Base-by-base conservation (phyloP, 176 grass and related monocot genomes). In the Thinopyrum elongatum region DNA sequence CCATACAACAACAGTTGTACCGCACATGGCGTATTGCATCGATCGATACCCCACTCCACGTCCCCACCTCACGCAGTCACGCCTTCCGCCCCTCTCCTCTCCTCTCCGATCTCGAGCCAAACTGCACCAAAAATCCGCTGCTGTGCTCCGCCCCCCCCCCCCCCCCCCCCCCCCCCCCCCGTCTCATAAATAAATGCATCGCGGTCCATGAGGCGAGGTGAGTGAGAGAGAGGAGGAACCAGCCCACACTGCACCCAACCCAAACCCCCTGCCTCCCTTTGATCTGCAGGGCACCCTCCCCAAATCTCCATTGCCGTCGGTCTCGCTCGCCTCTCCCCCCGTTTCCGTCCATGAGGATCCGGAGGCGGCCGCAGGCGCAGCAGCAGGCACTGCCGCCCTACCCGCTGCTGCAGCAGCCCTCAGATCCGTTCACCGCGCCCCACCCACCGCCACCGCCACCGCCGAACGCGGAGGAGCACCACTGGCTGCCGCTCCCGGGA, bases 271-370 rank as follows among this genome's bases (percentile, higher is more conserved):
- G 2, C 26, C 3, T 2, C 4, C 63, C 51, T 86, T 84, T 82
- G 70, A 72, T 89, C 86, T 4, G 44, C 30, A 31, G 2, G 93
- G 91, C 89, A 90, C 60, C 89, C 86, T 85, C 87, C 81, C 84
- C 80, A 81, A 91, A 78, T 84, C 85, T 70, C 87, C 63, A 36
- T 35, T 39, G 67, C 80, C 36, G 31, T n/a, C 19, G 3, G 39
- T 3, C 39, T n/a, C n/a, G n/a, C n/a, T n/a, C n/a, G n/a, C n/a
- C n/a, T 41, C 39, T 3, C 39, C 10, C 38, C 10, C 39, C 39
- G 36, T 41, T 10, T 41, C 80, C 36, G 29, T 85, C 42, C 35
- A 98, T 98, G 95, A 98, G 95, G 90, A 98, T 98, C 86, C 88
- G 95, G 79, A 77, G 88, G 91, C 63, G 93, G 60, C 91, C 87